Evolutionary conservation across 2,329 filamentous ascomycete species (phyloP).

Genomic region (Colletotrichum sojae): DNA sequence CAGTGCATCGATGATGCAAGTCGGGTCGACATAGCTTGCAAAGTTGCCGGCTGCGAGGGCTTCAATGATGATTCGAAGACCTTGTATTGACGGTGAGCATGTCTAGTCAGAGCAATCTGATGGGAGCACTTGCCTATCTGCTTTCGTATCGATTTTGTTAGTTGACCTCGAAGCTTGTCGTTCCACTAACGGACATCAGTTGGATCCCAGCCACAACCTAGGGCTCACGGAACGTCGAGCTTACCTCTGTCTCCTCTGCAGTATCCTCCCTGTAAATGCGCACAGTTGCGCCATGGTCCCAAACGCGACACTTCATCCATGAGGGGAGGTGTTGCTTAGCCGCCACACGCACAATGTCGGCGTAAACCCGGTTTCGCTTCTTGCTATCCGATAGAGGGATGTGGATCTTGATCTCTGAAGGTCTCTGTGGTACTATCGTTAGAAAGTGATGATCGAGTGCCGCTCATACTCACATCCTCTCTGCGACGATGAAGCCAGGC

Average conservation of each 20-base stretch:
- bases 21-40: conserved; percentile 17
- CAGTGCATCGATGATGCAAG: conserved; percentile 6
- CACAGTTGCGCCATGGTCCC: neutral
- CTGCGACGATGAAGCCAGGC: neutral
- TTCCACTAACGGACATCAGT: neutral
- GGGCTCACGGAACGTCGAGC: too few relatives aligned
- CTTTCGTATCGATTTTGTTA: conserved; percentile 1
- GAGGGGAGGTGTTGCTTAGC: neutral
- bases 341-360: conserved; percentile 12
- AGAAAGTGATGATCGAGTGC: neutral
- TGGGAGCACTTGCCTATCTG: neutral
- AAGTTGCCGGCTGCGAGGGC: conserved; percentile 18
- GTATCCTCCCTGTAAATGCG: neutral
- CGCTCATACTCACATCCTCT: neutral
- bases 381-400: conserved; percentile 10
- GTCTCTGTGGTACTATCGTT: neutral
- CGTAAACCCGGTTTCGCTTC: conserved; percentile 16
- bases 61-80: conserved; percentile 46
- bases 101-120: too few relatives aligned
- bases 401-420: conserved; percentile 9
- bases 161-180: neutral
- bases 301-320: conserved; percentile 25
- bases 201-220: neutral
- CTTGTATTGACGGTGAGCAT: conserved; percentile 25
- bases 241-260: conserved; percentile 9